A percentile compares a stretch with the other conserved stretches of the same genome.
These are phyloP conservation scores for Komagataella ulmi DNA, from an alignment of 805 yeast genomes.

Conservation along the genomic window DNA sequence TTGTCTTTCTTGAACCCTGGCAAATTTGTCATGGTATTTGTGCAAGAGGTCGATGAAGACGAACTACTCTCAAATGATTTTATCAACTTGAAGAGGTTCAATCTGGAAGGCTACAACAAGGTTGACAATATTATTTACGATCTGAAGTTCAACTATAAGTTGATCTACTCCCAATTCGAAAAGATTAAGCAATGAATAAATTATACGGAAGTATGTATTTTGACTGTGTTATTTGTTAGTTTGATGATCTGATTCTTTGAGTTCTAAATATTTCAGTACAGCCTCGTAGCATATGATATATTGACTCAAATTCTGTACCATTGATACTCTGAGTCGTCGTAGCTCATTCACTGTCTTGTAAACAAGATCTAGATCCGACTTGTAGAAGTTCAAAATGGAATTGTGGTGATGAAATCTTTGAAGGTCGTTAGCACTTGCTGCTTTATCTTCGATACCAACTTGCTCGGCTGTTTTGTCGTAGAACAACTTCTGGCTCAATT, in stretches of 20 bases:
- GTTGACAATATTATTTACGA: conserved; percentile 64
- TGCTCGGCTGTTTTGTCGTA: not conserved
- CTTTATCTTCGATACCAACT: not conserved
- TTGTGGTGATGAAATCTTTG: not conserved
- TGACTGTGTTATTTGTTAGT: not conserved
- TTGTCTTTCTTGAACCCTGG: conserved; percentile 60
- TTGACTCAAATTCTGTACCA: conserved; percentile 46
- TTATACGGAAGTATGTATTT: not conserved
- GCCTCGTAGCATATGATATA: conserved; percentile 36
- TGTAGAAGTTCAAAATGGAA: conserved; percentile 1
- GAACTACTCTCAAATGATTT: conserved; percentile 16
- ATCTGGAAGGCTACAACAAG: conserved; percentile 37
- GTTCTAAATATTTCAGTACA: conserved; percentile 8
- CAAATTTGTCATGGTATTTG: conserved; percentile 40
- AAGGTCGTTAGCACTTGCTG: conserved; percentile 1
- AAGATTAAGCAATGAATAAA: conserved; percentile 8
- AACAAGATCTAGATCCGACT: conserved; percentile 22
- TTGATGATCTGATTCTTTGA: not conserved
- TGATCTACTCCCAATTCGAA: conserved; percentile 59
- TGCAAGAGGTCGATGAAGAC: conserved; percentile 9
- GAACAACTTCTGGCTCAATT: conserved; percentile 1
- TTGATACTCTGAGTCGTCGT: conserved; percentile 39
- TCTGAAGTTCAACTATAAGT: conserved; percentile 51
- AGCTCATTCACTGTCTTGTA: conserved; percentile 31
- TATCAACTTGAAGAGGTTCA: conserved; percentile 16